A percentile compares a stretch with the other conserved stretches of the same genome.
These are phyloP conservation scores for Boletus coccyginus DNA, from an alignment of 768 basidiomycete genomes.

Conservation along the genomic window DNA sequence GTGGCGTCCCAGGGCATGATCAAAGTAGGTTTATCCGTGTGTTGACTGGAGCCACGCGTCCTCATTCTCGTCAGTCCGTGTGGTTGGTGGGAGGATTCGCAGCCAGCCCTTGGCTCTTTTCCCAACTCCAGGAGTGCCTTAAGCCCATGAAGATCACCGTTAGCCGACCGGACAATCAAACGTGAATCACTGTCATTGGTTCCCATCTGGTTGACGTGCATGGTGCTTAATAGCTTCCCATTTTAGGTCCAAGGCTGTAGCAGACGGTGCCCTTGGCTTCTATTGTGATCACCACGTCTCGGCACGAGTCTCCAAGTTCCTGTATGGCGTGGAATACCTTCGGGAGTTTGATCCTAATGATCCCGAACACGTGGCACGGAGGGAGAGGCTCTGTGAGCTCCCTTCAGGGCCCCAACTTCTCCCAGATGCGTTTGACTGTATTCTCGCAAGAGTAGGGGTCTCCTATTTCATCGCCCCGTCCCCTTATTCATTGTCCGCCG, in stretches of 20 bases:
- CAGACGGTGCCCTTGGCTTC: conserved; percentile 81
- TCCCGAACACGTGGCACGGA: conserved; percentile 62
- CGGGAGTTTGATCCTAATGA: conserved; percentile 64
- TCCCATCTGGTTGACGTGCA: neutral
- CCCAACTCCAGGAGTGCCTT: conserved; percentile 70
- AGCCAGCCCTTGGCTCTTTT: conserved; percentile 77
- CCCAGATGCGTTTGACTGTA: conserved; percentile 81
- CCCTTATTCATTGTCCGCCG: conserved; percentile 7
- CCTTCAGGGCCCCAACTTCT: conserved; percentile 77
- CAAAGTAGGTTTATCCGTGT: conserved; percentile 39
- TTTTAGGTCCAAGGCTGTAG: conserved; percentile 78
- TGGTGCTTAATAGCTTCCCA: conserved; percentile 1
- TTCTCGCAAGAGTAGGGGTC: conserved; percentile 61
- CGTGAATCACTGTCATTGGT: conserved; percentile 42
- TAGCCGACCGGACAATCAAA: conserved; percentile 76
- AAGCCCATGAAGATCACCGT: conserved; percentile 54
- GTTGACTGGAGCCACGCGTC: neutral
- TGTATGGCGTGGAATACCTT: conserved; percentile 81
- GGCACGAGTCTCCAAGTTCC: conserved; percentile 73
- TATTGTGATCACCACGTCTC: conserved; percentile 85
- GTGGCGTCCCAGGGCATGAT: conserved; percentile 66
- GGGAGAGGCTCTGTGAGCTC: conserved; percentile 66
- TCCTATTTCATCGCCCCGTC: neutral
- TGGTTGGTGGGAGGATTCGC: conserved; percentile 85
- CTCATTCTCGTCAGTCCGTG: conserved; percentile 51